Percentiles rank a stretch among this genome's conserved stretches.
Conservation (phyloP, 805 yeast species). For the Candida yuanshanica region DNA sequence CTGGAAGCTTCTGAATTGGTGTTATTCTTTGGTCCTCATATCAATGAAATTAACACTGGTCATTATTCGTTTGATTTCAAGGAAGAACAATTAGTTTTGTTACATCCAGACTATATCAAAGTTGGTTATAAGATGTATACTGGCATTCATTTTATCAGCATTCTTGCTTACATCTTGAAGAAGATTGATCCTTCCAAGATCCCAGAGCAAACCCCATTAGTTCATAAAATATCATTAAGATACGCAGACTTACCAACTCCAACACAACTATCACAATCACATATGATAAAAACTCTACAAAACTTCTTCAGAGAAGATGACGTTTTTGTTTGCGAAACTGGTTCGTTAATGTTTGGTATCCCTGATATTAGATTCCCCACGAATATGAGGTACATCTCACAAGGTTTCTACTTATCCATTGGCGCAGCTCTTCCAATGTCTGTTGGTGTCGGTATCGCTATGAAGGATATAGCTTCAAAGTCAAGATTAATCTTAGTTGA, state of each 20-base stretch:
- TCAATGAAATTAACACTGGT: slow-evolving; percentile 68
- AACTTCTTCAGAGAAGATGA: slow-evolving; percentile 54
- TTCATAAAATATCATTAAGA: slow-evolving; percentile 16
- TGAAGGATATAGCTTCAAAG: slow-evolving; percentile 42
- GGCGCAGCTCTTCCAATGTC: slow-evolving; percentile 88
- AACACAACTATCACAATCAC: slow-evolving; percentile 38
- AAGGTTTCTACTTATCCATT: slow-evolving; percentile 76
- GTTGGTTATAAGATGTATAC: slow-evolving; percentile 36
- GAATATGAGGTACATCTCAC: slow-evolving; percentile 49
- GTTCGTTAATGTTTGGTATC: slow-evolving; percentile 74
- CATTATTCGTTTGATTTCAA: slow-evolving; percentile 46
- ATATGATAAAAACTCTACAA: slow-evolving; percentile 36
- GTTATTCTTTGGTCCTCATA: slow-evolving; percentile 61
- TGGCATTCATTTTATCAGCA: slow-evolving; percentile 43
- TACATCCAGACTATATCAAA: slow-evolving; percentile 50
- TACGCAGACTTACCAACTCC: slow-evolving; percentile 20
- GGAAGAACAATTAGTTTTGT: slow-evolving; percentile 36
- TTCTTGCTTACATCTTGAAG: slow-evolving; percentile 39
- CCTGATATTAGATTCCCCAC: slow-evolving; percentile 61
- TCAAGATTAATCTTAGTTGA: slow-evolving; percentile 67
- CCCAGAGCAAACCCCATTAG: slow-evolving; percentile 11
- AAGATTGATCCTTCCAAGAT: slow-evolving; percentile 29
- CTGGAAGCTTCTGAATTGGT: slow-evolving; percentile 60
- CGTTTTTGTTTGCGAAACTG: slow-evolving; percentile 73
- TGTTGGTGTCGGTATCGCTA: slow-evolving; percentile 75